Percentiles rank a stretch among this genome's conserved stretches.
These are phyloP conservation scores for Microglena sp. DNA, from an alignment of 139 green algal genomes.

Conservation along the genomic window DNA sequence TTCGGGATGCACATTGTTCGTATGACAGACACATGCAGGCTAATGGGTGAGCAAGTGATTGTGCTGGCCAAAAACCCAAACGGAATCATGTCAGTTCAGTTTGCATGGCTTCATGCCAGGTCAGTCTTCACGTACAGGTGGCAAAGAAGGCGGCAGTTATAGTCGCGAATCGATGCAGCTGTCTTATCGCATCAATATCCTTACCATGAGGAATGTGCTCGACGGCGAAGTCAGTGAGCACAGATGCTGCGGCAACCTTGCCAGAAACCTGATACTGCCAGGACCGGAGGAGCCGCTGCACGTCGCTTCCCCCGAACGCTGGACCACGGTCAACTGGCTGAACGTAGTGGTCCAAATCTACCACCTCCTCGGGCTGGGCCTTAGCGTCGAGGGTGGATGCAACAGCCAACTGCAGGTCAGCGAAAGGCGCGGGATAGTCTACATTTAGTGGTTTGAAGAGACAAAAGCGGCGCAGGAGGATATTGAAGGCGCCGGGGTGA, in stretches of 20 bases:
- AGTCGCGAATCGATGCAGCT: neutral
- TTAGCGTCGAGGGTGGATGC: slow-evolving; percentile 19
- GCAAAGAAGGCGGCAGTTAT: neutral
- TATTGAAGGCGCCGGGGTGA: no score
- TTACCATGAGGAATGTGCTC: slow-evolving; percentile 28
- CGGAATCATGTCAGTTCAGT: neutral
- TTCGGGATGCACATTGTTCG: neutral
- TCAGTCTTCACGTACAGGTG: neutral
- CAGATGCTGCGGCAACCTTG: slow-evolving; percentile 22
- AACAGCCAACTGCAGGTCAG: slow-evolving; percentile 10
- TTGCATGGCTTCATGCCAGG: neutral
- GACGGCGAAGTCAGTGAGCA: slow-evolving; percentile 23
- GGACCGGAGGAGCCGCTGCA: slow-evolving; percentile 13
- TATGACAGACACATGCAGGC: neutral
- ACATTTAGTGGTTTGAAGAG: no score
- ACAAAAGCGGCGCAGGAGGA: no score
- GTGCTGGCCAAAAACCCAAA: neutral
- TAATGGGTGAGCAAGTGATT: neutral
- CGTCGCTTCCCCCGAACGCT: slow-evolving; percentile 10
- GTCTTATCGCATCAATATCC: neutral
- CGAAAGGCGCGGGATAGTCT: no score
- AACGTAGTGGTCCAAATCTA: slow-evolving; percentile 24
- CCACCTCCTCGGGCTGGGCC: slow-evolving; percentile 17
- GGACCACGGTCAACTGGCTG: slow-evolving; percentile 29
- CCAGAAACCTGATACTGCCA: slow-evolving; percentile 37